A percentile compares a stretch with the other conserved stretches of the same genome.
Conservation (phyloP, 441 rosid species). For the Pelargonium myrrhifolium region DNA sequence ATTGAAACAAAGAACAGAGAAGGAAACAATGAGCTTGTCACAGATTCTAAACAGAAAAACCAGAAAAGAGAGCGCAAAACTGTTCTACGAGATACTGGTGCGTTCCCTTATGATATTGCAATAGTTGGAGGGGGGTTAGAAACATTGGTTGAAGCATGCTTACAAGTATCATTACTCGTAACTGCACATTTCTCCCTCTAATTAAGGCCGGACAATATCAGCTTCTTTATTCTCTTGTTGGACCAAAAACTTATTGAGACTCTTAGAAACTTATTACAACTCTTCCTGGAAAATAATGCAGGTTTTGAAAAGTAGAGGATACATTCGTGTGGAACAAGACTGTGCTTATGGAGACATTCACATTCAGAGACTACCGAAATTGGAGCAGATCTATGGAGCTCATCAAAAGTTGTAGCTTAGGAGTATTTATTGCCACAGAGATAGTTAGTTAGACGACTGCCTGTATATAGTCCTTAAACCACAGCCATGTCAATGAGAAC, state of each 20-base stretch:
- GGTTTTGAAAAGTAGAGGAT: slow-evolving; percentile 62
- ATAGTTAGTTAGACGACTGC: background rate
- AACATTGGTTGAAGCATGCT: no score
- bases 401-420: background rate
- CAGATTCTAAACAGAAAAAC: slow-evolving; percentile 46
- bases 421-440: background rate
- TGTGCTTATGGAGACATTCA: slow-evolving; percentile 45
- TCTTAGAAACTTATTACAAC: background rate
- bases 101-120: background rate
- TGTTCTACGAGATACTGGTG: slow-evolving; percentile 88
- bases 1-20: slow-evolving; percentile 29
- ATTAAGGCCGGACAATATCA: background rate
- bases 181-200: no score
- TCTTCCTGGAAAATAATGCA: slow-evolving; percentile 25
- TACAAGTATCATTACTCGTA: no score
- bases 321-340: slow-evolving; percentile 53
- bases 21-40: slow-evolving; percentile 45
- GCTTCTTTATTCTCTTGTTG: background rate
- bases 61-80: slow-evolving; percentile 50
- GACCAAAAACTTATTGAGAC: background rate
- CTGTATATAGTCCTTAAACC: background rate
- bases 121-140: no score
- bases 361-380: slow-evolving; percentile 30
- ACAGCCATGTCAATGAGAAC: background rate
- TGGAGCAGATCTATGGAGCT: slow-evolving; percentile 23